Conservation (phyloP, 139 green algal genomes). For the Pleodorina starrii region DNA sequence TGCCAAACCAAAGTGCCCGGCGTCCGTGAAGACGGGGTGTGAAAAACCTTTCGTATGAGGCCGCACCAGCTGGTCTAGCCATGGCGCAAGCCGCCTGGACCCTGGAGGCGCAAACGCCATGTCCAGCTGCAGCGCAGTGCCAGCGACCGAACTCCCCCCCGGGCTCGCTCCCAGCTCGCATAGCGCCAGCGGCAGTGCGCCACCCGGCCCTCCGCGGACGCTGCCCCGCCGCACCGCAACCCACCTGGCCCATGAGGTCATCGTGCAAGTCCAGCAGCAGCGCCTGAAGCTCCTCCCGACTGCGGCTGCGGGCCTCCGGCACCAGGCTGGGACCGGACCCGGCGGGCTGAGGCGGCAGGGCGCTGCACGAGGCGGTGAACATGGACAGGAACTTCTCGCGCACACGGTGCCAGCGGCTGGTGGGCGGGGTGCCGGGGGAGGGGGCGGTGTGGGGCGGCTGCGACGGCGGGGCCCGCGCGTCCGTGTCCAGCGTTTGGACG, state of each 20-base stretch:
- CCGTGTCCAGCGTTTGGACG: constrained; percentile 59
- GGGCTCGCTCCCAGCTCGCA: no score
- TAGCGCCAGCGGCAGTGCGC: no score
- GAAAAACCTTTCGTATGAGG: no score
- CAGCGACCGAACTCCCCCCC: no score
- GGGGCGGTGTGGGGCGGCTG: background rate
- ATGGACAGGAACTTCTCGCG: constrained; percentile 63
- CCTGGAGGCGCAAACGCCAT: no score
- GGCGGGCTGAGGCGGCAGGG: background rate
- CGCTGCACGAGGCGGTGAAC: constrained; percentile 44
- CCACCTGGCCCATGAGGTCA: constrained; percentile 73
- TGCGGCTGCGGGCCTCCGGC: constrained; percentile 45
- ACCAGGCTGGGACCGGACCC: constrained; percentile 5
- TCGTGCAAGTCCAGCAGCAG: constrained; percentile 75
- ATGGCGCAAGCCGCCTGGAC: no score
- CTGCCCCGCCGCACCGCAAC: no score
- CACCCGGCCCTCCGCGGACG: no score
- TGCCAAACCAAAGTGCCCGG: no score
- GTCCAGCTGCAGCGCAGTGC: no score
- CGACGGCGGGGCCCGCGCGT: constrained; percentile 27
- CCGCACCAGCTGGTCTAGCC: no score
- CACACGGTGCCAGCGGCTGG: constrained; percentile 53
- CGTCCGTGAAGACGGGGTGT: no score
- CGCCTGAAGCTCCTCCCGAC: constrained; percentile 65
- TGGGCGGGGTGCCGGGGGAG: background rate